A percentile compares a stretch with the other conserved stretches of the same genome.
phyloP scores from a whole-genome alignment of 2,329 filamentous ascomycete genomes.

The Tolypocladium inflatum region DNA sequence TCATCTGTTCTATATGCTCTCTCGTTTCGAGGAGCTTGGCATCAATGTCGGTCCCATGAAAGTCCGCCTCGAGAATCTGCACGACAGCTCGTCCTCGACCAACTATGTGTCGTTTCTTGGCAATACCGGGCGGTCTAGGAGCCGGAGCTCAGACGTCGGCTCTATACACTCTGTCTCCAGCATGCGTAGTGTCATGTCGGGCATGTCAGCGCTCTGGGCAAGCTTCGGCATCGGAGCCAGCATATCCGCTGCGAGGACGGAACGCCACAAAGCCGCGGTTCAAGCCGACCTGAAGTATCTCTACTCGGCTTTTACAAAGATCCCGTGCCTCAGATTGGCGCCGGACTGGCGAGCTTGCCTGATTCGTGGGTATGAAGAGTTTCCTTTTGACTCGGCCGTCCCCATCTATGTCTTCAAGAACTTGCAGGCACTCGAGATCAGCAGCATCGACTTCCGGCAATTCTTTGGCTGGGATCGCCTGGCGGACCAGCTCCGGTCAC shows the following conservation, averaged over 20 bases:
- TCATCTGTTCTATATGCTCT: constrained; percentile 92
- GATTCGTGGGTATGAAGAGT: constrained; percentile 92
- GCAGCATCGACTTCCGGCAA: constrained; percentile 90
- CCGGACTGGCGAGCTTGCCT: constrained; percentile 89
- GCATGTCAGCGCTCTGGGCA: constrained; percentile 89
- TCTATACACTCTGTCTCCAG: constrained; percentile 95
- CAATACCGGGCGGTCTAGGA: constrained; percentile 66
- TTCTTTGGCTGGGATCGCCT: constrained; percentile 96
- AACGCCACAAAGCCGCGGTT: constrained; percentile 79
- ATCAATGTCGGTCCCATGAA: constrained; percentile 95
- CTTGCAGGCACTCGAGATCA: constrained; percentile 84
- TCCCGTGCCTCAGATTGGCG: constrained; percentile 79
- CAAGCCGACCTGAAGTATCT: constrained; percentile 89
- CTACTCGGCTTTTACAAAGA: constrained; percentile 97
- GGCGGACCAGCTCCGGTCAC: constrained; percentile 80
- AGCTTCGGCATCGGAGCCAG: constrained; percentile 75
- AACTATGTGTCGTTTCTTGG: constrained; percentile 96
- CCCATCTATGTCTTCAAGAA: constrained; percentile 98
- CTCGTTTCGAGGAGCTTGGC: constrained; percentile 84
- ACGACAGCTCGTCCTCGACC: constrained; percentile 73
- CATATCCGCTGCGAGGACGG: constrained; percentile 71
- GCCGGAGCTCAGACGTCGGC: constrained; percentile 70
- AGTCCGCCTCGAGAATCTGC: constrained; percentile 86
- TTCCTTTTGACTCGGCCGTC: constrained; percentile 94
- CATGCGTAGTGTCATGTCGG: constrained; percentile 93